phyloP scores from a whole-genome alignment of 768 basidiomycete species.

The Collybia sordida region DNA sequence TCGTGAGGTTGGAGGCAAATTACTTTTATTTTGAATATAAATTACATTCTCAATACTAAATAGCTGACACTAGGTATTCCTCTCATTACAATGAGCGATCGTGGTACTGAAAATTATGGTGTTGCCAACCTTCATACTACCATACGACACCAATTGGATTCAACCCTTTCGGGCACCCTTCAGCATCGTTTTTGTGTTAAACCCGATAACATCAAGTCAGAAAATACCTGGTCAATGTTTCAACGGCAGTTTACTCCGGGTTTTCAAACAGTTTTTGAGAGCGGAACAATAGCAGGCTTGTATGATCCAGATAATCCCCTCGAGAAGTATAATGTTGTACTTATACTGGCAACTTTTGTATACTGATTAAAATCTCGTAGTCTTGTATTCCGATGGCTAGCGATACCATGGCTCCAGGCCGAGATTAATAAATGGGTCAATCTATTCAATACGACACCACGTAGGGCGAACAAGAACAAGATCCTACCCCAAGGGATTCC shows the following conservation, averaged over 20 bases:
- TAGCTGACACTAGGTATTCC: conserved; percentile 29
- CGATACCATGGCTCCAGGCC: conserved; percentile 34
- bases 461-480: conserved; percentile 27
- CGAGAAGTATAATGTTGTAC: conserved; percentile 16
- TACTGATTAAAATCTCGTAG: no score
- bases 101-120: conserved; percentile 31
- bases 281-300: conserved; percentile 23
- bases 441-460: conserved; percentile 16
- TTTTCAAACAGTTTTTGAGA: conserved; percentile 33
- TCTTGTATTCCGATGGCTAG: conserved; percentile 32
- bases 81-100: conserved; percentile 35
- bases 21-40: neutral
- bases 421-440: conserved; percentile 28
- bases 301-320: conserved; percentile 25
- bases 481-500: conserved; percentile 34
- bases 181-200: conserved; percentile 35
- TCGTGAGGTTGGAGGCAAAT: conserved; percentile 4
- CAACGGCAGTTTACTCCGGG: conserved; percentile 30
- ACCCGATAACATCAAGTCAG: conserved; percentile 36
- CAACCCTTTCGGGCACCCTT: conserved; percentile 24
- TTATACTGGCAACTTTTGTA: no score
- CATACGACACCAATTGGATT: conserved; percentile 32
- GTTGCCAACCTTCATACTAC: conserved; percentile 36
- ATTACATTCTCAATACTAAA: neutral
- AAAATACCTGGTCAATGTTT: conserved; percentile 37